Percentiles rank a stretch among this genome's conserved stretches.
phyloP scores from a whole-genome alignment of 805 yeast genomes.

The Barnettozyma salicaria region DNA sequence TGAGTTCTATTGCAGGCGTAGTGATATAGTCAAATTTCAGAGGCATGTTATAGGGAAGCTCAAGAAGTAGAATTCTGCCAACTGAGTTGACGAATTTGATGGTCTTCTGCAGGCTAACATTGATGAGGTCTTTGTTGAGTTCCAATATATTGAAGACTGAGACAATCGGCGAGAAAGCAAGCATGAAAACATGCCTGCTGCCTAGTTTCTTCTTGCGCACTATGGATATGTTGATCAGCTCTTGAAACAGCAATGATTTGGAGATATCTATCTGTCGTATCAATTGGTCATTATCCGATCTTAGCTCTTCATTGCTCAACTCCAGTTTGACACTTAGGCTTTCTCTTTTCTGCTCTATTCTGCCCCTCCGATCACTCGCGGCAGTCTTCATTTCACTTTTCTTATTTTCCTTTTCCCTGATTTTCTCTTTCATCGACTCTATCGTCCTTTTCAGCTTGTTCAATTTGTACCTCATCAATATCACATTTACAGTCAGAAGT shows the following conservation, averaged over 20 bases:
- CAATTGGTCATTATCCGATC: slow-evolving; percentile 13
- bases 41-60: slow-evolving; percentile 15
- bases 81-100: slow-evolving; percentile 17
- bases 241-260: slow-evolving; percentile 21
- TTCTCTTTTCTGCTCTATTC: not conserved
- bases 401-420: not conserved
- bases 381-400: not conserved
- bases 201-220: slow-evolving; percentile 17
- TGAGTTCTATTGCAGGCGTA: slow-evolving; percentile 15
- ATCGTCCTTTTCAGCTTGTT: slow-evolving; percentile 14
- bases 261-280: slow-evolving; percentile 22
- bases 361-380: not conserved
- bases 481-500: slow-evolving; percentile 21
- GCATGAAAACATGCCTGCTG: slow-evolving; percentile 13
- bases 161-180: slow-evolving; percentile 22
- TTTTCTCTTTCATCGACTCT: slow-evolving; percentile 2
- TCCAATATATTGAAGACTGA: slow-evolving; percentile 15
- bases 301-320: not conserved
- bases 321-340: not conserved
- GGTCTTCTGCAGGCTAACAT: slow-evolving; percentile 16
- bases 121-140: slow-evolving; percentile 16
- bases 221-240: slow-evolving; percentile 19
- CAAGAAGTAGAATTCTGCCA: slow-evolving; percentile 14
- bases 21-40: slow-evolving; percentile 7
- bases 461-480: slow-evolving; percentile 13